Conservation (phyloP, 2,329 filamentous ascomycete species). For the Zopfia rhizophila region DNA sequence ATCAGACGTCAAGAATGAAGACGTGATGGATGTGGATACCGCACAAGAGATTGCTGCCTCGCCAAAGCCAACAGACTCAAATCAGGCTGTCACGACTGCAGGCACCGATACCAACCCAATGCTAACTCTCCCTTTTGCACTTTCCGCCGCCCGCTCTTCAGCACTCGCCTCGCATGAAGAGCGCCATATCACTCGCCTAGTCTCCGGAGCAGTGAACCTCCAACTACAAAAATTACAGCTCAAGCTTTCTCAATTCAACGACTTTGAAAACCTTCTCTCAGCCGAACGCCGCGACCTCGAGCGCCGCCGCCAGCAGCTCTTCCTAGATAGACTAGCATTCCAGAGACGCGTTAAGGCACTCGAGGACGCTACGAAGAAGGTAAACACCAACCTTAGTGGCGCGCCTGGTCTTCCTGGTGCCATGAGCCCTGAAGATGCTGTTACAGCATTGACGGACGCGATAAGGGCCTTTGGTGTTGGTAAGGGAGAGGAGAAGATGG, state of each 20-base stretch:
- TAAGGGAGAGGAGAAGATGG: conserved; percentile 49
- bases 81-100: conserved; percentile 23
- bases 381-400: conserved; percentile 39
- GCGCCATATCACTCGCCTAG: conserved; percentile 92
- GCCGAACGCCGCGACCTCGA: conserved; percentile 94
- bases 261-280: conserved; percentile 92
- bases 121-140: conserved; percentile 83
- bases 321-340: conserved; percentile 90
- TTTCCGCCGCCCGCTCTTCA: conserved; percentile 85
- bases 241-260: conserved; percentile 94
- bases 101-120: conserved; percentile 52
- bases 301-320: conserved; percentile 88
- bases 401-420: conserved; percentile 42
- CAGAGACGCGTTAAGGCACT: conserved; percentile 86
- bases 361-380: conserved; percentile 75
- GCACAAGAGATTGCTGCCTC: conserved; percentile 55
- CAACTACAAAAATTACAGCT: conserved; percentile 96
- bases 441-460: conserved; percentile 46
- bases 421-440: conserved; percentile 44
- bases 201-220: conserved; percentile 90
- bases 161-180: conserved; percentile 96
- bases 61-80: conserved; percentile 55
- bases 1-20: conserved; percentile 62
- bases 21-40: conserved; percentile 69
- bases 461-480: conserved; percentile 47